These are phyloP conservation scores for Casuarina cunninghamiana DNA, from an alignment of 306 rosid genomes.

Conservation along the genomic window DNA sequence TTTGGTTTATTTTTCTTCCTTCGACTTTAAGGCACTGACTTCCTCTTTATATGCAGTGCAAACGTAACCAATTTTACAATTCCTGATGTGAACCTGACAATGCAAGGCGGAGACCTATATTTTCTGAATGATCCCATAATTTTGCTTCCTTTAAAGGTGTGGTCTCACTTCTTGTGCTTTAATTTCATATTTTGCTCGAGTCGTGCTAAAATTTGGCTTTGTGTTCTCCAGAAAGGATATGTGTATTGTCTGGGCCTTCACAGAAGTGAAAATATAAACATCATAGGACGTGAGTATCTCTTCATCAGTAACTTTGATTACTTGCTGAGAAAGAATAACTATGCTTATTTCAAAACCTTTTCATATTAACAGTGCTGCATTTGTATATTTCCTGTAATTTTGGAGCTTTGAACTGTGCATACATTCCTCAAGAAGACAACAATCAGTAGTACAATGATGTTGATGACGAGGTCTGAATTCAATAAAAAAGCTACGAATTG, in stretches of 20 bases:
- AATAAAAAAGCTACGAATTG: not conserved
- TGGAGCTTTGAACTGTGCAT: not conserved
- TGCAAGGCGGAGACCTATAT: conserved; percentile 71
- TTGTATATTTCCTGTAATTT: not conserved
- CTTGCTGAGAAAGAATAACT: not conserved
- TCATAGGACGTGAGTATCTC: conserved; percentile 87
- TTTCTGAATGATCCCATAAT: conserved; percentile 37
- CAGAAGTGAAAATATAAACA: conserved; percentile 57
- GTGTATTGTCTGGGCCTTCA: conserved; percentile 58
- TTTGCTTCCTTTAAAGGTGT: conserved; percentile 17
- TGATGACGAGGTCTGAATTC: not conserved
- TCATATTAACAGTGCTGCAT: not conserved
- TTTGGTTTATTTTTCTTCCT: conserved; percentile 2
- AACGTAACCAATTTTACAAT: conserved; percentile 11
- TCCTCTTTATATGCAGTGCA: conserved; percentile 43
- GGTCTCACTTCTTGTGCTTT: not conserved
- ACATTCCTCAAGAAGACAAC: not conserved
- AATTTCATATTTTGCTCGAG: not conserved
- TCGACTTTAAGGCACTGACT: conserved; percentile 25
- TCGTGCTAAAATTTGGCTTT: conserved; percentile 13
- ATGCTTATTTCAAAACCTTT: not conserved
- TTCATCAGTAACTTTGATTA: conserved; percentile 2
- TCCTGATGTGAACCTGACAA: conserved; percentile 57
- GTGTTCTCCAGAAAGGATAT: conserved; percentile 39
- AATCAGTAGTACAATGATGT: not conserved